A percentile compares a stretch with the other conserved stretches of the same genome.
Evolutionary conservation across 163 green algal genomes (phyloP).

Genomic region (Chloromonas sp.): DNA sequence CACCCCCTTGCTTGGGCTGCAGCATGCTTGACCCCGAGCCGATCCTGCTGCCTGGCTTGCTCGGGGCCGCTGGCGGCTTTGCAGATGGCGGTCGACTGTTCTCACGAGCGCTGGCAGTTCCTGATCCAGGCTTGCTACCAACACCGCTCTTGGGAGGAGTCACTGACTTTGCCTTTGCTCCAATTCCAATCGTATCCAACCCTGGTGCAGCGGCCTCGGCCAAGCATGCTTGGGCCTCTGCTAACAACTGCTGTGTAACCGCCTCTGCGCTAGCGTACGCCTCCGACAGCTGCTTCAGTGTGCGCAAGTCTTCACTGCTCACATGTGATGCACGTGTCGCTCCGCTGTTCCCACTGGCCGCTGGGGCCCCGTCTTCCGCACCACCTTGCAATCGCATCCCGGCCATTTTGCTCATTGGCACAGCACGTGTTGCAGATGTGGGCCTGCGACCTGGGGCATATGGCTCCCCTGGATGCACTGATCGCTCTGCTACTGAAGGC

Average conservation of each 20-base stretch:
- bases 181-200: not conserved
- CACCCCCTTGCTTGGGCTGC: not conserved
- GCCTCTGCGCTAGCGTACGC: slow-evolving; percentile 20
- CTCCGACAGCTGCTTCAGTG: slow-evolving; percentile 21
- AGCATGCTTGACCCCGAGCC: not conserved
- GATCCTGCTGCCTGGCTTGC: not conserved
- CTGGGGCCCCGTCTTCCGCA: no score
- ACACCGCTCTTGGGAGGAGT: not conserved
- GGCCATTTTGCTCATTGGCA: no score
- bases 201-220: not conserved
- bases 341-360: not conserved
- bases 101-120: not conserved
- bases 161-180: not conserved
- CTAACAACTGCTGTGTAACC: slow-evolving; percentile 24
- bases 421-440: not conserved
- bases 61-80: not conserved
- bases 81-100: not conserved
- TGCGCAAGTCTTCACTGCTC: slow-evolving; percentile 14
- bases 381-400: not conserved
- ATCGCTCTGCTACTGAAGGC: not conserved
- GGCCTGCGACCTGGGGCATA: not conserved
- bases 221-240: slow-evolving; percentile 9
- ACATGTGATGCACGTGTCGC: not conserved
- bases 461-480: not conserved
- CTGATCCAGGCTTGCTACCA: not conserved